Base-by-base conservation (phyloP, 805 yeast genomes). In the Suhomyces sp. region DNA sequence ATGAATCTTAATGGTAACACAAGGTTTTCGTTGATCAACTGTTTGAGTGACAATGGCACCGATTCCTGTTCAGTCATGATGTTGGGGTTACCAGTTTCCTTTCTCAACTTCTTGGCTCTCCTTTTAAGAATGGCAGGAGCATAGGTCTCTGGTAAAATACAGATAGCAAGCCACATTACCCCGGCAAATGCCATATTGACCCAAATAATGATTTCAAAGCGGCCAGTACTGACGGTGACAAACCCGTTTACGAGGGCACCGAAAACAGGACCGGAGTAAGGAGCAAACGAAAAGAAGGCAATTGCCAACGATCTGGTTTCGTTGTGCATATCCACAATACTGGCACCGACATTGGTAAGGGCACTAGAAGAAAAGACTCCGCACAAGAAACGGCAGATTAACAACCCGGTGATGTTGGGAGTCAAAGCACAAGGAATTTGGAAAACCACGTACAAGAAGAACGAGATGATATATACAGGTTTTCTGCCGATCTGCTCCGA, bases 21-120 rank as follows among this genome's bases (percentile, higher is more conserved):
- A 52, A 92, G 77, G 73, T 91, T 89, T 23, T 88, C 81, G 54
- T 82, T 79, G 54, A 90, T 60, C 68, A 92, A 76, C 67, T 92
- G 96, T 33, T 73, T 74, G 47, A 88, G 66, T 1, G 87, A 72
- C 67, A 90, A 68, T 47, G 90, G 90, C 65, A 82, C 84, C 29
- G 93, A 94, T 70, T 92, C 97, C 67, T 89, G 96, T 71, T 89
- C 96, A 22, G 97, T 89, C 90, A 90, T 90, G 59, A 91, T 89
- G 67, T 86, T 86, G 55, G 78, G 77, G 65, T 90, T 86, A 47
- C 96, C 96, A 10, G 96, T 87, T 69, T 87, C 88, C 66, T 83
- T 81, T 78, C 96, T 82, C 57, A 88, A 64, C 62, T 71, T 78
- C 53, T 69, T 71, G 22, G 96, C 96, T 66, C 86, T 82, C 49